Percentiles rank a stretch among this genome's conserved stretches.
These are phyloP conservation scores for Fusarium fujikuroi DNA, from an alignment of 2,329 filamentous ascomycete genomes.

Conservation along the genomic window DNA sequence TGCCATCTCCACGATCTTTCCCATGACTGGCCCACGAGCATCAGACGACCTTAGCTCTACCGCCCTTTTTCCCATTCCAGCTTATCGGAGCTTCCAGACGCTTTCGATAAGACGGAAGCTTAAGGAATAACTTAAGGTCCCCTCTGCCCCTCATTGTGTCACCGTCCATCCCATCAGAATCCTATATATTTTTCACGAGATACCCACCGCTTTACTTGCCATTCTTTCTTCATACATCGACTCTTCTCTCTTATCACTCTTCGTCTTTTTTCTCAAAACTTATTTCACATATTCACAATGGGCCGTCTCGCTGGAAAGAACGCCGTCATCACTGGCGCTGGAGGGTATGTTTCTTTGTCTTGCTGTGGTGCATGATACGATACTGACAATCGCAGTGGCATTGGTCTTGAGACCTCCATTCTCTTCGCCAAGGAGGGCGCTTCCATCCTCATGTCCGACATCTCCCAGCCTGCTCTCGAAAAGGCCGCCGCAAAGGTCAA, in stretches of 20 bases:
- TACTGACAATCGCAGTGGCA: conserved; percentile 69
- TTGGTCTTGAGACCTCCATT: conserved; percentile 90
- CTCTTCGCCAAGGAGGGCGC: conserved; percentile 92
- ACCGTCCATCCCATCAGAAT: not conserved
- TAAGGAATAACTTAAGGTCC: not conserved
- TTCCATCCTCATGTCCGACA: conserved; percentile 85
- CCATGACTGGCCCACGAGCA: conserved; percentile 13
- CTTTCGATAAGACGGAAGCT: conserved; percentile 23
- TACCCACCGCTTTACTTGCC: conserved; percentile 2
- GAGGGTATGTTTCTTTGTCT: conserved; percentile 70
- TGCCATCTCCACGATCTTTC: conserved; percentile 5
- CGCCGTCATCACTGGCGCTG: conserved; percentile 83
- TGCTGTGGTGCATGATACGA: not conserved
- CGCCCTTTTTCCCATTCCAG: not conserved
- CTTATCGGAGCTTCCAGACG: conserved; percentile 33
- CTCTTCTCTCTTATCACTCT: not conserved
- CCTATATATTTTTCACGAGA: conserved; percentile 2
- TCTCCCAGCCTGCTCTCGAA: conserved; percentile 80
- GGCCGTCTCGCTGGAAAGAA: conserved; percentile 70
- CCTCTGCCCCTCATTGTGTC: conserved; percentile 9
- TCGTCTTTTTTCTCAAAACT: not conserved
- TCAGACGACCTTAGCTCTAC: conserved; percentile 17
- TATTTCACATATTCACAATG: conserved; percentile 41
- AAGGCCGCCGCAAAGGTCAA: conserved; percentile 80
- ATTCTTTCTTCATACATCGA: not conserved